phyloP scores from a whole-genome alignment of 306 rosid species.

The Ceratonia siliqua region DNA sequence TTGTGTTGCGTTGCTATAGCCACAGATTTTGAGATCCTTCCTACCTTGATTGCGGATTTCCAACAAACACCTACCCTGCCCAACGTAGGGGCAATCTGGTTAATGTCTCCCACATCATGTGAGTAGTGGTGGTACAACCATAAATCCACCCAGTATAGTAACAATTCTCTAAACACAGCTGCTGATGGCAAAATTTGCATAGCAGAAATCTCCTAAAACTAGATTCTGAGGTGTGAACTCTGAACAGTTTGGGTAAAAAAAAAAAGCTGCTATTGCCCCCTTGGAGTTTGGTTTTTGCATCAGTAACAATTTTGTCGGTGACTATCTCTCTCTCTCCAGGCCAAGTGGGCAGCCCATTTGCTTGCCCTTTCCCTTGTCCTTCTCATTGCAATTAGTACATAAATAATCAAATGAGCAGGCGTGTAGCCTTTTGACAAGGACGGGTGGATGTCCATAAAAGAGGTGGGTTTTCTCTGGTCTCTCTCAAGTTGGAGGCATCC shows the following conservation, averaged over 20 bases:
- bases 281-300: no score
- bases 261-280: no score
- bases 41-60: background rate
- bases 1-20: background rate
- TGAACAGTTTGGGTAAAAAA: no score
- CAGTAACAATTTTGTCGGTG: background rate
- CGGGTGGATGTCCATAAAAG: background rate
- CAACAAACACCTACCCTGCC: background rate
- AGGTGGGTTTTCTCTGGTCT: no score
- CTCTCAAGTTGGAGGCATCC: background rate
- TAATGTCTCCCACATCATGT: background rate
- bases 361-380: background rate
- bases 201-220: no score
- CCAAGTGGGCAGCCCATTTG: background rate
- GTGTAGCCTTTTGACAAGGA: background rate
- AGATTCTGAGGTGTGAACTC: no score
- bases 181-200: background rate
- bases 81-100: background rate
- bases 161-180: background rate
- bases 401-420: background rate
- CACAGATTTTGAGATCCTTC: slow-evolving; percentile 9
- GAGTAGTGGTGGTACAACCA: background rate
- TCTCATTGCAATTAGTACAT: background rate
- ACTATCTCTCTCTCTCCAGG: background rate
- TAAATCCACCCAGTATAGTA: slow-evolving; percentile 6